Conservation (phyloP, 495 filamentous ascomycete genomes). For the Aspergillus nidulans region DNA sequence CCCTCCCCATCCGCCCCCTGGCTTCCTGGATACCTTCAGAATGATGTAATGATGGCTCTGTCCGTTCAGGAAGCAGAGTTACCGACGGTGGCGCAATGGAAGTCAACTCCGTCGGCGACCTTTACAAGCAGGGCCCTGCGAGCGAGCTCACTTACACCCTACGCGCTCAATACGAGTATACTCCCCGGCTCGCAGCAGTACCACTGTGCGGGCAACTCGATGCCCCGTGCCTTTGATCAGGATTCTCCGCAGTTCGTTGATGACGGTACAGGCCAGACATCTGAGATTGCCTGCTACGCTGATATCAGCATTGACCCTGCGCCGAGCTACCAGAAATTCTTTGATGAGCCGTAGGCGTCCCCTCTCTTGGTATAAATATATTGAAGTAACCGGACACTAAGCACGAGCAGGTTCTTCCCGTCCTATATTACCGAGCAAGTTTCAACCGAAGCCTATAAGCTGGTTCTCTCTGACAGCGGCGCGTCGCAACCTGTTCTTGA, state of each 20-base stretch:
- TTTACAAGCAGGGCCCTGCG: conserved; percentile 10
- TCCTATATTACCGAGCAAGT: conserved; percentile 10
- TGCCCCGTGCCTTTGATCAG: conserved; percentile 10
- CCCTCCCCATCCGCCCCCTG: too few species aligned
- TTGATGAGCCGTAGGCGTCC: conserved; percentile 1
- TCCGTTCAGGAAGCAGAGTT: conserved; percentile 2
- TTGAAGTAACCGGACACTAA: too few species aligned
- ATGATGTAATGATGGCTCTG: background rate
- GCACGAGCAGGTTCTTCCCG: conserved; percentile 10
- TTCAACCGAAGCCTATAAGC: conserved; percentile 12
- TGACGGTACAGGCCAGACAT: conserved; percentile 1
- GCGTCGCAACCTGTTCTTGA: conserved; percentile 4
- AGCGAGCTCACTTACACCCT: conserved; percentile 6
- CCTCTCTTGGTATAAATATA: too few species aligned
- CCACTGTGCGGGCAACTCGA: conserved; percentile 11
- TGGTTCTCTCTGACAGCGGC: conserved; percentile 10
- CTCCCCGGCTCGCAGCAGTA: conserved; percentile 10
- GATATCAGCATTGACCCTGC: conserved; percentile 9
- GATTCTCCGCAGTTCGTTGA: conserved; percentile 8
- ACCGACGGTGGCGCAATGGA: conserved; percentile 13
- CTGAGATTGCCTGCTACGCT: conserved; percentile 12
- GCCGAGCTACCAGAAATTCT: conserved; percentile 13
- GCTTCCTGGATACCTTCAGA: too few species aligned
- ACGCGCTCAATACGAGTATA: conserved; percentile 8
- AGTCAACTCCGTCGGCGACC: conserved; percentile 12